Evolutionary conservation across 2,329 filamentous ascomycete genomes (phyloP).

Genomic region (Aspergillus chevalieri): DNA sequence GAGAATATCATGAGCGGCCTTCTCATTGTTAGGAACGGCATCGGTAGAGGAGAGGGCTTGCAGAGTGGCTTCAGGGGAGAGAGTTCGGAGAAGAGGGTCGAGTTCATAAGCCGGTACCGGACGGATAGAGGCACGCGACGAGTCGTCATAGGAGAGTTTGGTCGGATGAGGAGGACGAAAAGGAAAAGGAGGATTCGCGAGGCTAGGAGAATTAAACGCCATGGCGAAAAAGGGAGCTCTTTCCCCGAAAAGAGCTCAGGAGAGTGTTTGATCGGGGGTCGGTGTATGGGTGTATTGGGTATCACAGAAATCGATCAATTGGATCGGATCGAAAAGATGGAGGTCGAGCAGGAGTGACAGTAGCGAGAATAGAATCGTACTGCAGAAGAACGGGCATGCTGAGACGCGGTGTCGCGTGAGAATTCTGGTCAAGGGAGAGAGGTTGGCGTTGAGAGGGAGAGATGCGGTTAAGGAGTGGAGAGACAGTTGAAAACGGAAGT

Average conservation of each 20-base stretch:
- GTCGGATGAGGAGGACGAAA: conserved; percentile 24
- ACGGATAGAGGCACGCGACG: conserved; percentile 33
- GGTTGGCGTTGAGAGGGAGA: conserved; percentile 3
- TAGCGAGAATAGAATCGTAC: conserved; percentile 20
- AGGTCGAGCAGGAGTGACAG: conserved; percentile 22
- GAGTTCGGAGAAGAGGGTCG: conserved; percentile 46
- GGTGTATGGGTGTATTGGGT: conserved; percentile 8
- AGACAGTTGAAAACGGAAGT: background rate
- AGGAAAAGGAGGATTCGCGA: background rate
- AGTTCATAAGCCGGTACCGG: conserved; percentile 34
- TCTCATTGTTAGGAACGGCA: conserved; percentile 33
- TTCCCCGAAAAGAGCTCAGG: background rate
- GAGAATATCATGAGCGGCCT: conserved; percentile 35
- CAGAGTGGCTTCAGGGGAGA: conserved; percentile 51
- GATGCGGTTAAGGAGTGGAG: background rate
- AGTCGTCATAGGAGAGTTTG: conserved; percentile 19
- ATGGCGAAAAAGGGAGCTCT: conserved; percentile 20
- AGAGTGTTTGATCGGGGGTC: background rate
- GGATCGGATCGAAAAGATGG: conserved; percentile 5
- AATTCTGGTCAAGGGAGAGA: background rate
- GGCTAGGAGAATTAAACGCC: conserved; percentile 26
- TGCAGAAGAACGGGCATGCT: conserved; percentile 31
- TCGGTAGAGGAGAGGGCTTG: conserved; percentile 43
- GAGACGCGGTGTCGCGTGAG: conserved; percentile 19
- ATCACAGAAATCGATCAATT: background rate